Base-by-base conservation (phyloP, 129 eudicot genomes). In the Smallanthus sonchifolius region DNA sequence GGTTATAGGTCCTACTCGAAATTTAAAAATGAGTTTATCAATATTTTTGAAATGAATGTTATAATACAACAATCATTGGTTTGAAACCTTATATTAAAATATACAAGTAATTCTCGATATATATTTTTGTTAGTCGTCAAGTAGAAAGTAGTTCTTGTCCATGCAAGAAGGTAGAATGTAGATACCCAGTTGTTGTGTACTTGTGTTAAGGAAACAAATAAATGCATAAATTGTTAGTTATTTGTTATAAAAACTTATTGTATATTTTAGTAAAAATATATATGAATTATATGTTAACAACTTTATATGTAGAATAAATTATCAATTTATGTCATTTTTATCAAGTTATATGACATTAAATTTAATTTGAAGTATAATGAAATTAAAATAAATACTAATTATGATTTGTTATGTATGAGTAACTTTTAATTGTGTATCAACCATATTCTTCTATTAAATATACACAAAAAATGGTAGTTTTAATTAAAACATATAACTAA, bases 81-180 rank as follows among this genome's bases (percentile, higher is more conserved):
- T 45, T 47, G 13, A 16, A 11, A 63, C 20, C 11, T 35, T 7
- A 34, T 5, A 49, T 20, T 17, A 42, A 45, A 16, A 61, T 36
- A 63, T 45, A 2, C 10, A 74, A 17, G 62, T 32, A 61, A 17
- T 51, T 45, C 14, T 42, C 39, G 4, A 57, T 59, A n/a, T 32
- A 3, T 34, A 20, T 9, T 19, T 72, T 57, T 24, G 10, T 60
- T 63, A 62, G 55, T 17, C 16, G 14, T 48, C 15, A 64, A 75
- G 79, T 75, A 64, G 39, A 64, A 75, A 36, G 72, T 75, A 48
- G 79, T 64, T 75, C 7, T 75, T 37, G 61, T 62, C 19, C 47
- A 73, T 74, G 62, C 24, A 60, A 74, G 48, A 35, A 20, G 79
- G 63, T 75, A 48, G 52, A 75, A 45, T 48, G 49, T 64, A 63